Percentiles rank a stretch among this genome's conserved stretches.
Evolutionary conservation across 306 rosid species (phyloP).

Genomic region (Astragalus membranaceus): DNA sequence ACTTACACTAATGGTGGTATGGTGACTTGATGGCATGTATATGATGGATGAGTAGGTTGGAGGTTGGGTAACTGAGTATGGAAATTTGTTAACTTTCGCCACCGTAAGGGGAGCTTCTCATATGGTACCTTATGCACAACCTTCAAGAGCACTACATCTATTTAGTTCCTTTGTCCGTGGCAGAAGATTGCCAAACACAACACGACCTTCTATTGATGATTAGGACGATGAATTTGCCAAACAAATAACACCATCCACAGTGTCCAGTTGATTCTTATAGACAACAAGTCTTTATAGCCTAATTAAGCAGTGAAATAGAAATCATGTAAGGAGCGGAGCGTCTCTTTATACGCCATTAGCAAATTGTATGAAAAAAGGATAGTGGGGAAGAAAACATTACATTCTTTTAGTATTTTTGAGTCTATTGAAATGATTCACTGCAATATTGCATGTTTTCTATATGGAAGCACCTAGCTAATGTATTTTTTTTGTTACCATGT

Average conservation of each 20-base stretch:
- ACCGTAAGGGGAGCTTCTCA: constrained; percentile 88
- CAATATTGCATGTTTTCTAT: neutral
- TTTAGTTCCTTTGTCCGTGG: constrained; percentile 58
- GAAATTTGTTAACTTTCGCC: constrained; percentile 67
- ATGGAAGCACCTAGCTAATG: no score
- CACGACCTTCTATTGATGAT: constrained; percentile 38
- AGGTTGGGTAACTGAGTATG: constrained; percentile 88
- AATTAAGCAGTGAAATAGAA: neutral
- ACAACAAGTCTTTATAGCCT: neutral
- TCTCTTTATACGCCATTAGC: neutral
- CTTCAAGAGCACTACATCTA: constrained; percentile 73
- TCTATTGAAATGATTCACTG: neutral
- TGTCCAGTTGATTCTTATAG: constrained; percentile 5
- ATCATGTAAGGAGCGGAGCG: neutral
- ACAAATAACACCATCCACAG: neutral
- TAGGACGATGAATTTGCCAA: constrained; percentile 1
- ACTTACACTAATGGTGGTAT: neutral
- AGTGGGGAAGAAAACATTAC: neutral
- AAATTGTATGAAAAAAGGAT: neutral
- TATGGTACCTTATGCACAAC: constrained; percentile 91
- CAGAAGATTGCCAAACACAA: constrained; percentile 61
- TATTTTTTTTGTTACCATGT: no score
- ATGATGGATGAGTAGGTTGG: constrained; percentile 53
- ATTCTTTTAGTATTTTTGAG: neutral
- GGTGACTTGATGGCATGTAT: neutral